Base-by-base conservation (phyloP, 2,329 filamentous ascomycete genomes). In the Coniochaeta sp. region DNA sequence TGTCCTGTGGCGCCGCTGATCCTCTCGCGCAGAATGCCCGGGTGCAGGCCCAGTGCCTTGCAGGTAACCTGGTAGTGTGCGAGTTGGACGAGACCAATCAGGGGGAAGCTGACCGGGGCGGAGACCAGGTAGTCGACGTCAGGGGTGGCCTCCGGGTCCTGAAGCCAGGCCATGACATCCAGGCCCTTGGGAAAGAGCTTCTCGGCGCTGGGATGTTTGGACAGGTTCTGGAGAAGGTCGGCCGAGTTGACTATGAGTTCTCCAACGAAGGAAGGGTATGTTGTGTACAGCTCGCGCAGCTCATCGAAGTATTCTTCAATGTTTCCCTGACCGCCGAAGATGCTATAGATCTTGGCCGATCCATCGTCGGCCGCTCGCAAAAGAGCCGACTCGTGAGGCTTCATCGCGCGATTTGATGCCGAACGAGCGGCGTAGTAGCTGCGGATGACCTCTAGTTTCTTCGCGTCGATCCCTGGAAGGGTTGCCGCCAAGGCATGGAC, bases 251-350 rank as follows among this genome's bases (percentile, higher is more conserved):
- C 82, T 70, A 99, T 84, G 65, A 98, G 86, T 65, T 96, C 91
- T 66, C 91, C 89, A 5, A 97, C 86, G 66, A 99, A 96, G 30
- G 89, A 89, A 14, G 90, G 89, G 77, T 99, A 99, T 62, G 93
- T 96, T 68, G 82, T 87, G 79, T 93, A 93, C 61, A 98, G 85
- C 73, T 96, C 89, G 60, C 95, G 88, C 63, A 99, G 84, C 79
- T 99, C 95, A 67, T 99, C 93, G 70, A 99, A 99, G 77, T 99
- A 99, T 77, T 99, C 96, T 76, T 99, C 93, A 65, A 99, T 98
- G 75, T 99, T 99, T 68, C 95, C 95, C 74, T 99, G 95, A 7
- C 95, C 95, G 62, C 95, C 95, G 67, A 98, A 96, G 63, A 99
- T 92, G 65, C 88, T 93, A 79, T 96, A 99, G 62, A 99, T 85